Base-by-base conservation (phyloP, 2,329 filamentous ascomycete genomes). In the Alternaria infectoria region DNA sequence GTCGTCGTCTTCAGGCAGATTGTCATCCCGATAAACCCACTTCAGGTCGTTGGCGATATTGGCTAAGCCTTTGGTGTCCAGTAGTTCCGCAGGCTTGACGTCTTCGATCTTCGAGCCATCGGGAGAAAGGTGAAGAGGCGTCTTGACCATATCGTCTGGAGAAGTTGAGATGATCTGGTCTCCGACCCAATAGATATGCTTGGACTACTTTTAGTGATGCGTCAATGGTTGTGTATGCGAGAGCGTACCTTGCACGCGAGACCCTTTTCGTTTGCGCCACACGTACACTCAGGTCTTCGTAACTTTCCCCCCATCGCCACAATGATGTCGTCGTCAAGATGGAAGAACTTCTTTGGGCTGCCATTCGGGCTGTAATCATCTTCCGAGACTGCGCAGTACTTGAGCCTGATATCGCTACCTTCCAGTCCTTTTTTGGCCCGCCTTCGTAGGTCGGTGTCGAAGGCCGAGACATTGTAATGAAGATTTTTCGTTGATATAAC, bases 111-210 rank as follows among this genome's bases (percentile, higher is more conserved):
- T 73, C 3, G 76, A 74, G n/a, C 78, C 78, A 57, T 80, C 77
- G 26, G 64, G 63, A 7, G 73, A 73, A 15, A 79, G 62, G 13
- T 75, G 69, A 17, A 78, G 57, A n/a, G 74, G 71, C 30, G 74
- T 67, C 6, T 71, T 64, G 23, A 71, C 70, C 40, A 74, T 60
- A 10, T 61, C 54, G 15, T 71, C 65, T 7, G 73, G 68, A 2
- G 65, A 67, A 15, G 70, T 72, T 13, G 73, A 72, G 19, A 75
- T 65, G 25, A 81, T 63, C 54, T 80, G 76, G 52, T 80, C 77
- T 6, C 74, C 68, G 5, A 80, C 70, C 78, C 78, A 81, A 57
- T 77, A 80, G 21, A 80, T 79, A 45, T 81, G 79, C 79, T 81
- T 30, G 62, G 17, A 9, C 61, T 57, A 32, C 17, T 17, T 40